Percentiles rank a stretch among this genome's conserved stretches.
phyloP scores from a whole-genome alignment of 2,329 filamentous ascomycete genomes.

The Dothiorella sarmentorum region DNA sequence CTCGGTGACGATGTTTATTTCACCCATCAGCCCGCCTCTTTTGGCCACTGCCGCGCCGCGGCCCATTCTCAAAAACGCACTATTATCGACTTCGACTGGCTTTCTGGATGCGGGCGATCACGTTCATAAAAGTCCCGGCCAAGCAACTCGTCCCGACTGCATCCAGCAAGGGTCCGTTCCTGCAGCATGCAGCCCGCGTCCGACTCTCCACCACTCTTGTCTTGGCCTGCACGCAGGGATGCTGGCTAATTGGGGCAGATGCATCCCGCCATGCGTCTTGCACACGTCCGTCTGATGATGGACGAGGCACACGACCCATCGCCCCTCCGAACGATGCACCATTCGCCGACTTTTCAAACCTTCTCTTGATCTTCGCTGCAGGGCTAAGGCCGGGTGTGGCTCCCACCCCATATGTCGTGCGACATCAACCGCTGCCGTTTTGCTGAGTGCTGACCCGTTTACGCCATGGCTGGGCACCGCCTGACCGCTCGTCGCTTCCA shows the following conservation, averaged over 20 bases:
- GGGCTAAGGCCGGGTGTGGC: not conserved
- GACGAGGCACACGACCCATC: not conserved
- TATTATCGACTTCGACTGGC: too few species aligned
- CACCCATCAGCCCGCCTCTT: not conserved
- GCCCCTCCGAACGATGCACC: not conserved
- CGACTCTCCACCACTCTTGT: not conserved
- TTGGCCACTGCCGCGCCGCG: not conserved
- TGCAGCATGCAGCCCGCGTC: constrained; percentile 4
- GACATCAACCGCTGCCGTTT: not conserved
- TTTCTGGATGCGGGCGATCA: not conserved
- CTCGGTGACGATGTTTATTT: too few species aligned
- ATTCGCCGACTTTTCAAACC: not conserved
- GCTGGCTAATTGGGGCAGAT: constrained; percentile 3
- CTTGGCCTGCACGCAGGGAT: not conserved
- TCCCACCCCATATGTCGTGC: constrained; percentile 3
- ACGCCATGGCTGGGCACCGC: not conserved
- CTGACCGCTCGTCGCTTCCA: constrained; percentile 9
- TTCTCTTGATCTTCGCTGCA: not conserved
- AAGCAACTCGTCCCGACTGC: not conserved
- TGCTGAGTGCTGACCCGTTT: not conserved
- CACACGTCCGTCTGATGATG: not conserved
- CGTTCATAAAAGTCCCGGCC: not conserved
- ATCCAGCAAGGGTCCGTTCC: constrained; percentile 8
- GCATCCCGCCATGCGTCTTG: not conserved
- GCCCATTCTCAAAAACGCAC: not conserved